Conservation (phyloP, 202 grass and related monocot species). For the Panicum virgatum region DNA sequence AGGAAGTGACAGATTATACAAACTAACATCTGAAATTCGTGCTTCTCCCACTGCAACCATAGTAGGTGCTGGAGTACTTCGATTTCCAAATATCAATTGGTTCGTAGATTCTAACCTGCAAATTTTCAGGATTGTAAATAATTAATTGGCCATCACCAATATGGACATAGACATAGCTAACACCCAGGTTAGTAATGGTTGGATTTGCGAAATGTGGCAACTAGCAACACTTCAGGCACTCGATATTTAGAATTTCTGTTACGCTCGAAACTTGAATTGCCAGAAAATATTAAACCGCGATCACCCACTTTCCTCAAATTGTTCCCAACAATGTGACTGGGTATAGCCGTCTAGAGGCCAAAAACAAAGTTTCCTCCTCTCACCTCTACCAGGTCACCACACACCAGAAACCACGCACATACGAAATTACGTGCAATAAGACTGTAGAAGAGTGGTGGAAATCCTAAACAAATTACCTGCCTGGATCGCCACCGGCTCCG, state of each 20-base stretch:
- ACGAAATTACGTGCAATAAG: background rate
- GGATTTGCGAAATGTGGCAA: background rate
- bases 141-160: background rate
- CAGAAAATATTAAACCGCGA: constrained; percentile 1
- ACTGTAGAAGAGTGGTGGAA: background rate
- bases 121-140: background rate
- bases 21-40: constrained; percentile 63
- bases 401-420: background rate
- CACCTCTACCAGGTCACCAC: background rate
- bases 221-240: background rate
- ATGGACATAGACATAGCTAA: background rate
- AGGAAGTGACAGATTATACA: background rate
- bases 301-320: background rate
- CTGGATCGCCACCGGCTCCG: constrained; percentile 62
- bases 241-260: background rate
- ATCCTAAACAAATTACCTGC: constrained; percentile 39
- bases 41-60: constrained; percentile 65
- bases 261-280: background rate
- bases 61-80: constrained; percentile 62
- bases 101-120: constrained; percentile 54
- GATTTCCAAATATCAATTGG: constrained; percentile 90
- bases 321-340: background rate
- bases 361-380: background rate
- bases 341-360: background rate
- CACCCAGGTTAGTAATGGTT: background rate